Percentiles rank a stretch among this genome's conserved stretches.
Evolutionary conservation across 768 basidiomycete species (phyloP).

Genomic region (Erythrobasidium yunnanense): DNA sequence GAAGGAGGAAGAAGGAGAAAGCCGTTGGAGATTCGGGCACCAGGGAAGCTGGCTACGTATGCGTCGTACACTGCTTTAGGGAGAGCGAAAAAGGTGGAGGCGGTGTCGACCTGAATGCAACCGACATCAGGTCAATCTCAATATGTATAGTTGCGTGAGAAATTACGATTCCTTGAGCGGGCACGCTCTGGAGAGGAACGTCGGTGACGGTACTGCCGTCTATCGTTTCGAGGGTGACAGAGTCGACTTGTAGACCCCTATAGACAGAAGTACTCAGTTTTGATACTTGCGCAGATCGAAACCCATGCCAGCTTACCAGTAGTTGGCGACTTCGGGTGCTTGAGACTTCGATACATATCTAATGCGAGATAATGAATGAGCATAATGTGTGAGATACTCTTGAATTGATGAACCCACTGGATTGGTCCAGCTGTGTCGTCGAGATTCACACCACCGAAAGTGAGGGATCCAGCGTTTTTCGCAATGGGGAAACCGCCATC

Average conservation of each 20-base stretch:
- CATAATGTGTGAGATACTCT: not conserved
- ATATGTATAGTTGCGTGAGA: too few species aligned
- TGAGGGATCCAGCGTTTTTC: constrained; percentile 3
- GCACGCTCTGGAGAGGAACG: not conserved
- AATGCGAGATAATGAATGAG: not conserved
- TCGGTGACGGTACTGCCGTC: not conserved
- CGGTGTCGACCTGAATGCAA: constrained; percentile 9
- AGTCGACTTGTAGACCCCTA: constrained; percentile 17
- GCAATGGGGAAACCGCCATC: not conserved
- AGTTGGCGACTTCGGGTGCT: not conserved
- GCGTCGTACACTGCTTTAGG: not conserved
- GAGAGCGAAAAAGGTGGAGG: constrained; percentile 10
- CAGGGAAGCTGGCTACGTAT: not conserved
- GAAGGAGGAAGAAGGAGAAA: not conserved
- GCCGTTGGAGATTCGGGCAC: not conserved
- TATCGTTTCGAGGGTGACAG: constrained; percentile 2
- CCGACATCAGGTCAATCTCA: not conserved
- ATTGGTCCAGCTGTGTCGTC: constrained; percentile 2
- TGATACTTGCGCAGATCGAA: too few species aligned
- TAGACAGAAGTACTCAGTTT: not conserved
- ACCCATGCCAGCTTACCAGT: not conserved
- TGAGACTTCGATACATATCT: not conserved
- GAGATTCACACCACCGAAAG: constrained; percentile 3
- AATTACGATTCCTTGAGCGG: not conserved
- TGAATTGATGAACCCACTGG: not conserved